phyloP scores from a whole-genome alignment of 768 basidiomycete genomes.

The Panaeolus papilionaceus region DNA sequence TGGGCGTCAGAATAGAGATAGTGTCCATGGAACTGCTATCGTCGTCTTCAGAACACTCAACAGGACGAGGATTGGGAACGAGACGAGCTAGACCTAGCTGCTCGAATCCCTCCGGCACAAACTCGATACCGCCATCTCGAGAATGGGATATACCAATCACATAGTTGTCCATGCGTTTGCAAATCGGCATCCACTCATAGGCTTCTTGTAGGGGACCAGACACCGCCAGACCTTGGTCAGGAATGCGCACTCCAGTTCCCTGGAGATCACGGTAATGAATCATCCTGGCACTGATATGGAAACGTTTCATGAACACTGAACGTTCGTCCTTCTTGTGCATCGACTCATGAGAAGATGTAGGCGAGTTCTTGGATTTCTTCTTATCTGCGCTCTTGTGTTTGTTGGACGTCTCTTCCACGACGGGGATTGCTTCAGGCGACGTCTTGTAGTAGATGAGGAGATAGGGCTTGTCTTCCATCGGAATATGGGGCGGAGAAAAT shows the following conservation, averaged over 20 bases:
- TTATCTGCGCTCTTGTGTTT: conserved; percentile 41
- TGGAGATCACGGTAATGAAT: conserved; percentile 76
- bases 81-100: conserved; percentile 71
- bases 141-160: conserved; percentile 69
- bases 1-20: conserved; percentile 53
- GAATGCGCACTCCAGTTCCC: conserved; percentile 75
- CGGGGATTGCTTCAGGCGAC: conserved; percentile 24
- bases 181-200: conserved; percentile 47
- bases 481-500: conserved; percentile 43
- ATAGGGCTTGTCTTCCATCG: conserved; percentile 65
- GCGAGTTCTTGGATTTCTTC: conserved; percentile 49
- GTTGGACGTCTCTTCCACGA: conserved; percentile 33
- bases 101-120: conserved; percentile 79
- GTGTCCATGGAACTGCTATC: conserved; percentile 42
- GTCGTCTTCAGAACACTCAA: conserved; percentile 32
- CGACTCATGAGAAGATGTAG: conserved; percentile 43
- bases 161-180: conserved; percentile 38
- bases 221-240: conserved; percentile 72
- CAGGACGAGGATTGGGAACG: conserved; percentile 34
- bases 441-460: conserved; percentile 81
- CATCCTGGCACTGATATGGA: conserved; percentile 78
- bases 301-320: conserved; percentile 61
- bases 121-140: conserved; percentile 74
- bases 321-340: conserved; percentile 44
- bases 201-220: conserved; percentile 64